Base-by-base conservation (phyloP, 768 basidiomycete genomes). In the Suillus luteus region DNA sequence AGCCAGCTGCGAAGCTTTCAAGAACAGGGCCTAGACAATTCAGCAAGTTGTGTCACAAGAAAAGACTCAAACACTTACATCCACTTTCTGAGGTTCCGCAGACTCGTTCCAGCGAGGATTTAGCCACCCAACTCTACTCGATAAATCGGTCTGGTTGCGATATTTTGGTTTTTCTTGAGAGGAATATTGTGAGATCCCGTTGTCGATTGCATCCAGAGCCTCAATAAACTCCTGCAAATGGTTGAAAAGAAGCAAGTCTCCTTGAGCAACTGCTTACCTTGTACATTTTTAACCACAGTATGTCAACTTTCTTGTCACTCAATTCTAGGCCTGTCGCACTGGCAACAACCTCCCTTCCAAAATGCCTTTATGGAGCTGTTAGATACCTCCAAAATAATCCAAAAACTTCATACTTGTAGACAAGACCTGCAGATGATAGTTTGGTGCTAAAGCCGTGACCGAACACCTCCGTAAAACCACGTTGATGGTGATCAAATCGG, bases 401-500 rank as follows among this genome's bases (percentile, higher is more conserved):
- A 1, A 41, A 58, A 24, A 15, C 12, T 8, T 77, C 86, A 63
- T 69, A 93, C 96, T 99, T 99, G 86, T 96, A 99, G 40, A 99
- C 84, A 67, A 99, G 79, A 15, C 96, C 96, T 2, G 96, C 96
- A 17, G 91, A 93, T 24, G 90, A 92, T 40, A 99, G 78, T 79
- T 99, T 99, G 62, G 94, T 98, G 24, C 77, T 78, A 72, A 92
- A 95, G 11, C 91, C 94, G 67, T 90, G 81, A 2, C 95, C 96
- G 72, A 99, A 97, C 31, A 92, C 85, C 72, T 96, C 92, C 7
- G 80, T 81, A 75, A 99, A 99, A 0, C 91, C 95, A 48, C 96
- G 86, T 72, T 99, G 96, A 72, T 99, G 96, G 73, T 99, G 96
- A 76, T 99, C 96, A 74, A 94, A 99, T 44, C 90, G 84, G 60